These are phyloP conservation scores for Populus tomentosa DNA, from an alignment of 441 rosid genomes.

Conservation along the genomic window DNA sequence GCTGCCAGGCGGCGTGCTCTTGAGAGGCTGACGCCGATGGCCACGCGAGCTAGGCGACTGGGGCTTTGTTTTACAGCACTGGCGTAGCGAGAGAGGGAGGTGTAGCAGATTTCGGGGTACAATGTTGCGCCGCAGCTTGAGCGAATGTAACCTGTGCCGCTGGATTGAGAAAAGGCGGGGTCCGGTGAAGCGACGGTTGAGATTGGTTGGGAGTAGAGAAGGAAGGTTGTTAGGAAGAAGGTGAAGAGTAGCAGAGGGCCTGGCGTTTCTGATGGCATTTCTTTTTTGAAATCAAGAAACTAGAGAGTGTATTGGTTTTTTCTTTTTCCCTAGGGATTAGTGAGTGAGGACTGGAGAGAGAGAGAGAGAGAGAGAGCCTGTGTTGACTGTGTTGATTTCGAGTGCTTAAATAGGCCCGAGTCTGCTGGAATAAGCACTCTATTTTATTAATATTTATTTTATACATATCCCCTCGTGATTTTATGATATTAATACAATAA, in stretches of 20 bases:
- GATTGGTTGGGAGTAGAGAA: constrained; percentile 18
- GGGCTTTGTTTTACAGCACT: constrained; percentile 46
- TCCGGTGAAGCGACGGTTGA: constrained; percentile 24
- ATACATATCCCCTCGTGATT: not conserved
- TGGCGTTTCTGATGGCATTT: constrained; percentile 18
- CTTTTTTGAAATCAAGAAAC: not conserved
- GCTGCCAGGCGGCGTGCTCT: constrained; percentile 42
- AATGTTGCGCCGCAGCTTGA: constrained; percentile 67
- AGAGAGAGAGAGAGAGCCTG: not conserved
- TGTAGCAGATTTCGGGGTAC: constrained; percentile 74
- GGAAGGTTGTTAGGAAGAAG: constrained; percentile 26
- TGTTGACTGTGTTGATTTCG: not conserved
- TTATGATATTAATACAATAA: not conserved
- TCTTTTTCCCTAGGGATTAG: constrained; percentile 21
- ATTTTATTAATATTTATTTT: not conserved
- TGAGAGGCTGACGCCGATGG: constrained; percentile 55
- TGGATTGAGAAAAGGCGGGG: constrained; percentile 21
- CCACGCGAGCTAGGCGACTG: constrained; percentile 51
- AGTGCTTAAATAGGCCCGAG: not conserved
- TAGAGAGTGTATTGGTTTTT: not conserved
- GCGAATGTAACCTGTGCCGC: constrained; percentile 57
- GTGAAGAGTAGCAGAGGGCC: constrained; percentile 17
- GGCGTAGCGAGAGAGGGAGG: constrained; percentile 60
- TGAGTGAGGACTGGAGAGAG: not conserved
- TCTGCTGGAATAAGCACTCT: not conserved